Evolutionary conservation across 2,329 filamentous ascomycete species (phyloP), one percentile per base, ranked within the genome.

Genomic region (Aspergillus udagawae): DNA sequence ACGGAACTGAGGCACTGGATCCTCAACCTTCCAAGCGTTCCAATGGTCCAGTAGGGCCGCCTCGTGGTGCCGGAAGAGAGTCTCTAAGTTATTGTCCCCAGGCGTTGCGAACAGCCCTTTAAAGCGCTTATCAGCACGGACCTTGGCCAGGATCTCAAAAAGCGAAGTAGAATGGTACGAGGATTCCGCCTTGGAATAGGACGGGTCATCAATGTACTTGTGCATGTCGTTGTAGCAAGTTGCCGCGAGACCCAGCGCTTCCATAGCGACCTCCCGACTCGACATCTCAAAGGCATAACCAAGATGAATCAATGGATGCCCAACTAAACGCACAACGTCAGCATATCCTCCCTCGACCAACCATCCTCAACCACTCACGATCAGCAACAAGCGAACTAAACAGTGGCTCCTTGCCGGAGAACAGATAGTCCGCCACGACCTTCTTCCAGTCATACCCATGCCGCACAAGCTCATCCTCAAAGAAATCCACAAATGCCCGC

Each of bases 271-370:
- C 62, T 95, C 93, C 57, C 88, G 89, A 65, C 84, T 94, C 60
- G 90, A 85, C 66, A 97, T 81, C 77, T 99, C 93, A 69, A 89
- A 93, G 9, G 92, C 94, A 70, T 96, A 97, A n/a, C 86, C 92
- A 2, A 99, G 82, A 68, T 97, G 94, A 57, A 97, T 94, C n/a
- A 97, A 79, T 1, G 93, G 90, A 67, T 97, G 91, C 20, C 89
- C 93, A 59, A 96, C 90, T 93, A 62, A 62, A 4, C n/a, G 27
- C 55, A 17, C 9, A 17, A 42, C 35, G 63, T 77, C 53, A 78
- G 72, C 55, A 55, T 29, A 28, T 21, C 12, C 3, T 14, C 9
- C 12, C 28, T 25, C 29, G 32, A 25, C 12, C 38, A 48, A 35
- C 5, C 7, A 29, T 55, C 48, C 52, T 20, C 17, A 38, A 32